These are phyloP conservation scores for Pythium utonaiense DNA, from an alignment of 352 stramenopile species.

Conservation along the genomic window DNA sequence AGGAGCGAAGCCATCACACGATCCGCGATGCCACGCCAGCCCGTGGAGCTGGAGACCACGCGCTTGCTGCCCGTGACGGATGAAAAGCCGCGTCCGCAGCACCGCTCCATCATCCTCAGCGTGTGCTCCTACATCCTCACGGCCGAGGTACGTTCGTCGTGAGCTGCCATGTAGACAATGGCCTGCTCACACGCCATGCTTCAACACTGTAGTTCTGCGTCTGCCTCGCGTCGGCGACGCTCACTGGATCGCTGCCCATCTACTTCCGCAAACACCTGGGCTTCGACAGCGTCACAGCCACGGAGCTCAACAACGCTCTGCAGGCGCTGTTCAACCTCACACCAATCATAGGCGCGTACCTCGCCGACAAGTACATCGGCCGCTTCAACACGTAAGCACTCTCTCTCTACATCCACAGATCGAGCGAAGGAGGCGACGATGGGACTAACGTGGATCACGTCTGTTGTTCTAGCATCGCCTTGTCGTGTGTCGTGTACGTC, in stretches of 20 bases:
- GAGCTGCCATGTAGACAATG: neutral
- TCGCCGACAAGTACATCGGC: conserved; percentile 75
- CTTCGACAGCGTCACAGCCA: conserved; percentile 74
- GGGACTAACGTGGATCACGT: too few relatives aligned
- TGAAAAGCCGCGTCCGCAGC: conserved; percentile 5
- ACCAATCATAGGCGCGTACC: conserved; percentile 74
- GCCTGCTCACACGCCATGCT: neutral
- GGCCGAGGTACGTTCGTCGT: conserved; percentile 56
- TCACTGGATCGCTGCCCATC: conserved; percentile 81
- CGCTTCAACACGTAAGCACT: conserved; percentile 61
- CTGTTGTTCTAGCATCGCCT: conserved; percentile 49
- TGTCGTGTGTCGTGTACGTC: conserved; percentile 76
- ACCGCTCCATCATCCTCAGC: conserved; percentile 79
- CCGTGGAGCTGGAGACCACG: conserved; percentile 7
- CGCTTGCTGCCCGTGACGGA: conserved; percentile 15
- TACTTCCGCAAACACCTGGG: conserved; percentile 87
- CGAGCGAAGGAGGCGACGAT: too few relatives aligned
- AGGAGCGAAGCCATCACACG: conserved; percentile 14
- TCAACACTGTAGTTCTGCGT: conserved; percentile 61
- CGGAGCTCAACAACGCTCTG: conserved; percentile 85
- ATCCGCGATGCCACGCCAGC: neutral
- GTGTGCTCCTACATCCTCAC: conserved; percentile 88
- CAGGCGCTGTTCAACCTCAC: conserved; percentile 84
- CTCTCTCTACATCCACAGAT: too few relatives aligned
- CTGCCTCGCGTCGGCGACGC: conserved; percentile 75